These are phyloP conservation scores for Vaccinium vitisidaea DNA, from an alignment of 148 eudicot species.

Conservation along the genomic window DNA sequence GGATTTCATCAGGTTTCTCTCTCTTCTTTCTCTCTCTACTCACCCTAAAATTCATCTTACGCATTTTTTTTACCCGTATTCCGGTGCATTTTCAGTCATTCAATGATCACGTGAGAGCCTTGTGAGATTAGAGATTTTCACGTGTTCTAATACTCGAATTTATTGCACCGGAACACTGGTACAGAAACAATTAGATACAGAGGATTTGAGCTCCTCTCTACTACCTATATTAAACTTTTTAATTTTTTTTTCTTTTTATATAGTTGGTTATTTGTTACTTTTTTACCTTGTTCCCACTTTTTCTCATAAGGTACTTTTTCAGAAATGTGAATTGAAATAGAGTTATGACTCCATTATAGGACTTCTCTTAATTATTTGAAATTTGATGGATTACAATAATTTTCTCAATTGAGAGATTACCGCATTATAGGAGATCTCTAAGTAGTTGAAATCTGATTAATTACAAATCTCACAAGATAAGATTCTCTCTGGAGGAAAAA, in stretches of 20 bases:
- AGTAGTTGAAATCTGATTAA: not conserved
- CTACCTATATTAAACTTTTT: too few species aligned
- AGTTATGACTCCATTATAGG: not conserved
- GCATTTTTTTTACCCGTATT: not conserved
- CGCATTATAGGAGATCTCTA: not conserved
- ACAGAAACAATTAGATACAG: too few species aligned
- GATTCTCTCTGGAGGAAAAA: not conserved
- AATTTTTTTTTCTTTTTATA: not conserved
- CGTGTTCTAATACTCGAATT: too few species aligned
- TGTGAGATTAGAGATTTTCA: too few species aligned
- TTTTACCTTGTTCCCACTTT: not conserved
- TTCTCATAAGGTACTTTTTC: not conserved
- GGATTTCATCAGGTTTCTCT: slow-evolving; percentile 69
- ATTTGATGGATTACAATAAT: not conserved
- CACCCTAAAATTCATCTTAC: not conserved
- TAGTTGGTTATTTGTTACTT: not conserved
- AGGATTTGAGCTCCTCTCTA: not conserved
- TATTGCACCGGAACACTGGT: too few species aligned
- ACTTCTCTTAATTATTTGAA: not conserved
- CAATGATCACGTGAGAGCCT: too few species aligned
- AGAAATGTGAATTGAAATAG: not conserved
- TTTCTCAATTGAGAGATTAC: not conserved
- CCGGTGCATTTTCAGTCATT: not conserved
- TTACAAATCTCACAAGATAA: not conserved
- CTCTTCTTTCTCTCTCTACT: slow-evolving; percentile 9